A percentile compares a stretch with the other conserved stretches of the same genome.
These are phyloP conservation scores for Rheum nobile DNA, from an alignment of 148 eudicot genomes.

Conservation along the genomic window DNA sequence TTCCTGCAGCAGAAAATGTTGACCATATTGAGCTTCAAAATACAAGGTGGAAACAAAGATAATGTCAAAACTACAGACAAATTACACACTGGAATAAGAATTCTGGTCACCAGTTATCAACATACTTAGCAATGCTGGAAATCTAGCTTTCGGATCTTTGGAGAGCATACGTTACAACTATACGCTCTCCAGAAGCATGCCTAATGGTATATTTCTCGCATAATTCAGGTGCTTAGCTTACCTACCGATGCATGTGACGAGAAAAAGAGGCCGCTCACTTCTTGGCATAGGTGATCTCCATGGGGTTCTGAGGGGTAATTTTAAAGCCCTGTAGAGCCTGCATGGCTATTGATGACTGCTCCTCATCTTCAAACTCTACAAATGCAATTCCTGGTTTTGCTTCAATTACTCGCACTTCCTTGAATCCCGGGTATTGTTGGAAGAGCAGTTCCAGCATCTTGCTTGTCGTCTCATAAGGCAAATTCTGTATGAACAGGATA, in stretches of 20 bases:
- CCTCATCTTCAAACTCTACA: conserved; percentile 81
- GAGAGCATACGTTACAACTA: background rate
- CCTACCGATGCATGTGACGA: background rate
- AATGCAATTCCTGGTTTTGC: conserved; percentile 97
- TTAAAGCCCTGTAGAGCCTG: conserved; percentile 87
- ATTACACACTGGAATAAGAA: background rate
- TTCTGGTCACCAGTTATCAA: background rate
- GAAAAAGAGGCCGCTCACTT: conserved; percentile 26
- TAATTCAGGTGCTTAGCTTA: background rate
- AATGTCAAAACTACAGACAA: background rate
- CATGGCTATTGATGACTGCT: conserved; percentile 73
- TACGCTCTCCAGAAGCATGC: too few relatives aligned
- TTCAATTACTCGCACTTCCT: conserved; percentile 82
- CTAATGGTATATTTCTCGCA: background rate
- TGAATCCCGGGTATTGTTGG: conserved; percentile 82
- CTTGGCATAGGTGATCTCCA: conserved; percentile 74
- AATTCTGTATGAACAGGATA: conserved; percentile 66
- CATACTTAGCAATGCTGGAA: background rate
- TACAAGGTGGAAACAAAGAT: background rate
- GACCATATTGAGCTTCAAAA: background rate
- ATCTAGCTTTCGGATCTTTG: background rate
- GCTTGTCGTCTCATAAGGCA: conserved; percentile 67
- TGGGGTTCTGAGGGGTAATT: conserved; percentile 72
- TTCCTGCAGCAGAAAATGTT: conserved; percentile 3
- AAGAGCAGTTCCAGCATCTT: conserved; percentile 72